These are phyloP conservation scores for Fistulifera pelliculosa DNA, from an alignment of 108 stramenopile genomes.

Conservation along the genomic window DNA sequence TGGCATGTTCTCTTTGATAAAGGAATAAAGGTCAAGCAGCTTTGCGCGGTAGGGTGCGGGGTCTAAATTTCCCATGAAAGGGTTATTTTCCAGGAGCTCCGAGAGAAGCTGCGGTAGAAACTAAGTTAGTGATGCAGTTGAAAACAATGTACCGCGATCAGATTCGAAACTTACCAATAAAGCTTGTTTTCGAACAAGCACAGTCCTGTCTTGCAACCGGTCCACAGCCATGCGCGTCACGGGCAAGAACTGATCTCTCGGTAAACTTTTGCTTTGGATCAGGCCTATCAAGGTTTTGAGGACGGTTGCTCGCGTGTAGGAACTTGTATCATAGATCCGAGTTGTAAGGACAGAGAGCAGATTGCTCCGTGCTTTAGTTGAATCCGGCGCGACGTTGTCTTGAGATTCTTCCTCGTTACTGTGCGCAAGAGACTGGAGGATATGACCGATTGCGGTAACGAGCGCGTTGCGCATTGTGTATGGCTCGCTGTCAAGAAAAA, in stretches of 20 bases:
- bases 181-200: constrained; percentile 87
- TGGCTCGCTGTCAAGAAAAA: constrained; percentile 71
- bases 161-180: constrained; percentile 57
- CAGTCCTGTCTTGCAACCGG: constrained; percentile 88
- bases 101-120: constrained; percentile 53
- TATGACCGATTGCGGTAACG: constrained; percentile 53
- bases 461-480: constrained; percentile 75
- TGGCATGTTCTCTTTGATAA: constrained; percentile 60
- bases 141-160: not conserved
- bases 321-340: constrained; percentile 69
- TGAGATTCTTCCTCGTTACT: constrained; percentile 16
- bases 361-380: constrained; percentile 43
- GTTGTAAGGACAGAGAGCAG: constrained; percentile 80
- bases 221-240: constrained; percentile 81
- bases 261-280: constrained; percentile 56
- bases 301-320: constrained; percentile 73
- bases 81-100: constrained; percentile 85
- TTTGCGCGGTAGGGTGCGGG: constrained; percentile 70
- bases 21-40: constrained; percentile 53
- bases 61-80: constrained; percentile 85
- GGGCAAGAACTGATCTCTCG: constrained; percentile 54
- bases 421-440: constrained; percentile 24
- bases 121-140: not conserved
- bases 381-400: constrained; percentile 15
- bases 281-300: constrained; percentile 76